phyloP scores from a whole-genome alignment of 352 stramenopile species.

The Peronospora farinosa region DNA sequence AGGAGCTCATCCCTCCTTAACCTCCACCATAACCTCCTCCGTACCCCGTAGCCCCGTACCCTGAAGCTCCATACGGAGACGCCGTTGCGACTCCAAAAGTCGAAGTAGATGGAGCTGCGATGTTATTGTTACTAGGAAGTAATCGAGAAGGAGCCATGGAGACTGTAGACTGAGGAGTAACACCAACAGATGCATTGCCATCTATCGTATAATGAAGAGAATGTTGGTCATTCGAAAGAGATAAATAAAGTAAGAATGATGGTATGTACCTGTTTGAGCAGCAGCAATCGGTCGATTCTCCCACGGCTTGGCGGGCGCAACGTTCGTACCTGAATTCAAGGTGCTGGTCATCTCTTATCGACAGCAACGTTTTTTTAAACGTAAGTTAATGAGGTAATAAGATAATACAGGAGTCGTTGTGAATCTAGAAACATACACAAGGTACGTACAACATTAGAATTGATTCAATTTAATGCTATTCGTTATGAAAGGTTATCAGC shows the following conservation, averaged over 20 bases:
- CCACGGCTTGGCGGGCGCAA: slow-evolving; percentile 34
- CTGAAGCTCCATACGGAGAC: slow-evolving; percentile 15
- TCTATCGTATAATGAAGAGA: slow-evolving; percentile 8
- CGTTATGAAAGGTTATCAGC: too few relatives aligned
- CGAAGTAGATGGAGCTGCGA: slow-evolving; percentile 10
- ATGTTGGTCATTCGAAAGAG: neutral
- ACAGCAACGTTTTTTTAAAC: too few relatives aligned
- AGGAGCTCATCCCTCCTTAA: slow-evolving; percentile 29
- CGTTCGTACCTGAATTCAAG: too few relatives aligned
- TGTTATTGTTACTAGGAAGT: neutral
- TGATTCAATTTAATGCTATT: too few relatives aligned
- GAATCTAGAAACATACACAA: too few relatives aligned
- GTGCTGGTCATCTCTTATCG: too few relatives aligned
- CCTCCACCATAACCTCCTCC: slow-evolving; percentile 26
- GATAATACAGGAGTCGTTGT: too few relatives aligned
- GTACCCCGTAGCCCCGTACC: slow-evolving; percentile 27
- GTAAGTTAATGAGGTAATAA: too few relatives aligned
- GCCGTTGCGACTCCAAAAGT: too few relatives aligned
- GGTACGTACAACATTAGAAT: too few relatives aligned
- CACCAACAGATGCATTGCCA: slow-evolving; percentile 14
- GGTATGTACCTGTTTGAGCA: slow-evolving; percentile 24
- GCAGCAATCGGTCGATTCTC: slow-evolving; percentile 29
- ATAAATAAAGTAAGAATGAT: neutral
- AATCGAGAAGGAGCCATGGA: slow-evolving; percentile 15
- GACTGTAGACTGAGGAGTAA: slow-evolving; percentile 14